Conservation (phyloP, 2,329 filamentous ascomycete genomes). For the Orbilia oligospora region DNA sequence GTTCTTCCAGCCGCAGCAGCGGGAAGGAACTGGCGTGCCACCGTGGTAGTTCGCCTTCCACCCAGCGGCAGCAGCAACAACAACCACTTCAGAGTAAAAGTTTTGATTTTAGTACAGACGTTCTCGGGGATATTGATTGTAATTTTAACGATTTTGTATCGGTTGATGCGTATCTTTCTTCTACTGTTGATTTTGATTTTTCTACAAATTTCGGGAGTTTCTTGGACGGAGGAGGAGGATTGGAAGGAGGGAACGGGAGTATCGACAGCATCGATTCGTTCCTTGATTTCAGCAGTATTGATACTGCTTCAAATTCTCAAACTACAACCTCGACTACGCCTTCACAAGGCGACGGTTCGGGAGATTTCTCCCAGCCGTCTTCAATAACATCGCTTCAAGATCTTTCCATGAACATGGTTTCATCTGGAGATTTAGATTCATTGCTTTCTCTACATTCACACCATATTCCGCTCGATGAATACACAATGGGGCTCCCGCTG, state of each 20-base stretch:
- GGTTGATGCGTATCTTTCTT: slow-evolving; percentile 46
- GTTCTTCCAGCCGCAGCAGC: slow-evolving; percentile 55
- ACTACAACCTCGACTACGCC: slow-evolving; percentile 24
- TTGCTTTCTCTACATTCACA: slow-evolving; percentile 47
- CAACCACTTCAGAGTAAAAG: slow-evolving; percentile 22
- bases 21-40: slow-evolving; percentile 49
- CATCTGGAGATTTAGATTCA: slow-evolving; percentile 46
- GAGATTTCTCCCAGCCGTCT: slow-evolving; percentile 28
- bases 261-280: slow-evolving; percentile 35
- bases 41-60: slow-evolving; percentile 48
- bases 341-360: slow-evolving; percentile 19
- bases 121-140: slow-evolving; percentile 50
- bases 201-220: slow-evolving; percentile 15
- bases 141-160: slow-evolving; percentile 57
- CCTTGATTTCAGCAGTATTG: slow-evolving; percentile 38
- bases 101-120: slow-evolving; percentile 33
- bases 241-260: slow-evolving; percentile 8
- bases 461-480: slow-evolving; percentile 46
- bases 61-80: slow-evolving; percentile 17
- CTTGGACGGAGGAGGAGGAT: slow-evolving; percentile 12
- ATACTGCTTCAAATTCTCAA: slow-evolving; percentile 38
- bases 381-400: slow-evolving; percentile 31
- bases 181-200: slow-evolving; percentile 42
- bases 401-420: slow-evolving; percentile 29
- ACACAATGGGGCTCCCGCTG: slow-evolving; percentile 52